Conservation (phyloP, 2,329 filamentous ascomycete genomes). For the Fusarium verrucosum region DNA sequence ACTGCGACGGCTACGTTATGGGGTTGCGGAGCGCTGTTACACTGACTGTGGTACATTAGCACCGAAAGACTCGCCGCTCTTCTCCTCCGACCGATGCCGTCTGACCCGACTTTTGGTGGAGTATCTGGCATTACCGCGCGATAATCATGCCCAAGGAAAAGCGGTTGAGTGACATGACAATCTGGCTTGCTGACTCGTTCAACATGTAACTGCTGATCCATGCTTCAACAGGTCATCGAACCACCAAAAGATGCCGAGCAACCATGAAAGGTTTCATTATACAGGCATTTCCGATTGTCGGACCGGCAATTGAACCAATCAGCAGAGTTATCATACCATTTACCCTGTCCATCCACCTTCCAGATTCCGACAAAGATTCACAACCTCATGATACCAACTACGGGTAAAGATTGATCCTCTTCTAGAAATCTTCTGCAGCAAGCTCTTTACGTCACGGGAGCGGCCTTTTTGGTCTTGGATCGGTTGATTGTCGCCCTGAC, state of each 20-base stretch:
- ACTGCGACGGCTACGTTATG: constrained; percentile 14
- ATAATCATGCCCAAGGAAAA: constrained; percentile 10
- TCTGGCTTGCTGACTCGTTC: constrained; percentile 6
- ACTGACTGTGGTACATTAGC: constrained; percentile 32
- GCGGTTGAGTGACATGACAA: constrained; percentile 10
- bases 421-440: constrained; percentile 32
- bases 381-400: constrained; percentile 2
- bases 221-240: constrained; percentile 15
- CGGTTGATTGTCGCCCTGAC: constrained; percentile 10
- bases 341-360: background rate
- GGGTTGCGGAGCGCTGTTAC: constrained; percentile 8
- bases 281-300: constrained; percentile 5
- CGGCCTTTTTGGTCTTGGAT: background rate
- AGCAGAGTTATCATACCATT: background rate
- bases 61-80: constrained; percentile 41
- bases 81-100: constrained; percentile 35
- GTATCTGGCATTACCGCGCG: background rate
- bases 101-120: constrained; percentile 27
- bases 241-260: constrained; percentile 5
- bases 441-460: constrained; percentile 21
- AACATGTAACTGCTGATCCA: background rate
- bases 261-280: background rate
- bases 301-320: constrained; percentile 22
- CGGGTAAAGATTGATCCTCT: constrained; percentile 25
- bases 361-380: constrained; percentile 18